Evolutionary conservation across 2,329 filamentous ascomycete species (phyloP), one percentile per base, ranked within the genome.

Genomic region (Scedosporium aurantiacum): DNA sequence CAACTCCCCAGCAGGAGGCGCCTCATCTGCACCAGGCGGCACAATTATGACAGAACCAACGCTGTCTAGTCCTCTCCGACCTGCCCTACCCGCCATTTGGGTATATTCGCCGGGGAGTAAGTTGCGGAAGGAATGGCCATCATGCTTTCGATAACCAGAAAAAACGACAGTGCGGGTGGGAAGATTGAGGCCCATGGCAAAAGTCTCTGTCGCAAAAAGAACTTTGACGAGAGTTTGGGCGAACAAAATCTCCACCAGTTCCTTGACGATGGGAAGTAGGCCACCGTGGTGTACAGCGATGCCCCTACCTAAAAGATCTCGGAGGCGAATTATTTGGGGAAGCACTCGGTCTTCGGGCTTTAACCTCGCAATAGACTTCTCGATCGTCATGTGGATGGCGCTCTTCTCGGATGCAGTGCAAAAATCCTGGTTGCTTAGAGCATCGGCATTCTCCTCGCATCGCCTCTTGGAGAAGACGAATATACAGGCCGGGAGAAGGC

Each of bases 381-480:
- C 91, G 66, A 99, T 91, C 41, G 91, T 93, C 89, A 97, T 97
- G 71, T 99, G 93, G 62, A 96, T 95, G 55, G 90, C 87, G 68
- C 94, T 99, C 81, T 97, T 97, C 75, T 99, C 94, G 2, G 87
- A 82, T 0, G 92, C 91, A 5, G 89, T 97, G 71, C 89, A 95
- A 70, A 96, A 97, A 70, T 99, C 94, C 66, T 96, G 87, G 69
- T 97, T 97, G 64, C 90, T 93, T 23, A 99, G 79, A 0, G 94
- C 93, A 71, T 97, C 91, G 0, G 94, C 94, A 71, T 97, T 99
- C 70, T 97, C 91, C 73, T 99, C 94, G 68, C 94, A 97, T 60
- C 94, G 82, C 74, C 94, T 96, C 77, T 97, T 99, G 2, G 94
- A 99, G 74, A 99, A 99, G 61, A 99, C 93, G 70, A 99, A 99